These are phyloP conservation scores for Castanopsis chinensis DNA, from an alignment of 306 rosid species.

Conservation along the genomic window DNA sequence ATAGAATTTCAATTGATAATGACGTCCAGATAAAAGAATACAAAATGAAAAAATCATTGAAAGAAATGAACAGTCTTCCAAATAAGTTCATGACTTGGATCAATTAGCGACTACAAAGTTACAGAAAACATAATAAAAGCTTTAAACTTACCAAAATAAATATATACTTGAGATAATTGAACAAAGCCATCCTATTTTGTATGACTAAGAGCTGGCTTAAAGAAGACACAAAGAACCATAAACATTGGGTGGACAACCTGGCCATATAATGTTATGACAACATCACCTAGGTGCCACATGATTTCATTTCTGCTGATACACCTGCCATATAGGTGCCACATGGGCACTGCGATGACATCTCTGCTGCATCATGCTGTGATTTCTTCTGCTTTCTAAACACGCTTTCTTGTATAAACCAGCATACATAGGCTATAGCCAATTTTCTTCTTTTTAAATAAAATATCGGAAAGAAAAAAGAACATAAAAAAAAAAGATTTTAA, in stretches of 20 bases:
- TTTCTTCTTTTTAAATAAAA: not conserved
- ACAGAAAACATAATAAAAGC: not conserved
- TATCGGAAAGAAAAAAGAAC: not conserved
- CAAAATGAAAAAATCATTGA: not conserved
- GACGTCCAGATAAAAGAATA: not conserved
- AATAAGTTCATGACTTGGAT: not conserved
- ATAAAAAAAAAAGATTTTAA: not conserved
- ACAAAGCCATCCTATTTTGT: not conserved
- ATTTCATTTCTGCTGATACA: not conserved
- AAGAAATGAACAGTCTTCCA: not conserved
- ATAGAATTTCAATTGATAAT: constrained; percentile 16
- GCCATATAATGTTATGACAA: not conserved
- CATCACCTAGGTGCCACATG: not conserved
- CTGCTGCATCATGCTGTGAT: not conserved
- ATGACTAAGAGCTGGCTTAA: not conserved
- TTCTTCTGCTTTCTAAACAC: not conserved
- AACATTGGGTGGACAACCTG: not conserved
- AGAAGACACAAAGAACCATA: not conserved
- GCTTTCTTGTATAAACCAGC: not conserved
- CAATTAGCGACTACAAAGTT: not conserved
- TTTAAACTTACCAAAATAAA: not conserved
- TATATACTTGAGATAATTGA: not conserved
- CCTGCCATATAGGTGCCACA: not conserved
- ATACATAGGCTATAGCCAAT: not conserved
- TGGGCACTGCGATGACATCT: not conserved